Conservation (phyloP, 768 basidiomycete genomes). For the Leccinum boreale region DNA sequence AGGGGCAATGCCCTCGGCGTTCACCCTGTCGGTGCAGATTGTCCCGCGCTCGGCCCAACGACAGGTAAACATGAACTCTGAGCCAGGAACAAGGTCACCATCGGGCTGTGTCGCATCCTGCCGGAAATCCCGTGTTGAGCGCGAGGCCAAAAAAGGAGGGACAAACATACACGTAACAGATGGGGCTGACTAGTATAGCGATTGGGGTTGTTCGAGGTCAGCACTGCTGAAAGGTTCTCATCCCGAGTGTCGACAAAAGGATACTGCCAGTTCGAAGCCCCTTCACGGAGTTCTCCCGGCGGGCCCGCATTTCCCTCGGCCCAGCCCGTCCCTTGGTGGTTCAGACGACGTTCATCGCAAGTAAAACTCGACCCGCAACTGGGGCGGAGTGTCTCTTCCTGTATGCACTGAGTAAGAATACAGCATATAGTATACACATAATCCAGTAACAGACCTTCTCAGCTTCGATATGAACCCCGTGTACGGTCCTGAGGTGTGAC, state of each 20-base stretch:
- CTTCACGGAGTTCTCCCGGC: background rate
- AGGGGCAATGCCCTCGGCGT: background rate
- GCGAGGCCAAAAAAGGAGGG: background rate
- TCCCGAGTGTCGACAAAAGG: background rate
- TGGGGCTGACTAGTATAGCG: background rate
- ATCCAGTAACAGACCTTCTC: background rate
- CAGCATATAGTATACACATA: background rate
- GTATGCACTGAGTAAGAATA: background rate
- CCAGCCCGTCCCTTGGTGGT: background rate
- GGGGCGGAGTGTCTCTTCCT: background rate
- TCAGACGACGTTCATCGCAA: background rate
- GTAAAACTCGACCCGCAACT: background rate
- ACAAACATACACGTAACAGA: background rate
- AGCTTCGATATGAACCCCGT: background rate
- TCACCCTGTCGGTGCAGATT: constrained; percentile 1
- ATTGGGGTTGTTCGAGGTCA: background rate
- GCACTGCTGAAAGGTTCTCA: background rate
- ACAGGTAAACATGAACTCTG: background rate
- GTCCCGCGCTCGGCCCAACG: background rate
- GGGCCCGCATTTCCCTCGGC: background rate
- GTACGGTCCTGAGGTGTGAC: background rate
- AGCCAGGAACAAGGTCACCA: background rate
- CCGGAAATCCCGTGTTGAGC: background rate
- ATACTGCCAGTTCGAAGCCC: background rate
- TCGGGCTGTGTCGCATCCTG: constrained; percentile 6